Conservation (phyloP, 257 asterid species). For the Fraxinus quadrangulata region DNA sequence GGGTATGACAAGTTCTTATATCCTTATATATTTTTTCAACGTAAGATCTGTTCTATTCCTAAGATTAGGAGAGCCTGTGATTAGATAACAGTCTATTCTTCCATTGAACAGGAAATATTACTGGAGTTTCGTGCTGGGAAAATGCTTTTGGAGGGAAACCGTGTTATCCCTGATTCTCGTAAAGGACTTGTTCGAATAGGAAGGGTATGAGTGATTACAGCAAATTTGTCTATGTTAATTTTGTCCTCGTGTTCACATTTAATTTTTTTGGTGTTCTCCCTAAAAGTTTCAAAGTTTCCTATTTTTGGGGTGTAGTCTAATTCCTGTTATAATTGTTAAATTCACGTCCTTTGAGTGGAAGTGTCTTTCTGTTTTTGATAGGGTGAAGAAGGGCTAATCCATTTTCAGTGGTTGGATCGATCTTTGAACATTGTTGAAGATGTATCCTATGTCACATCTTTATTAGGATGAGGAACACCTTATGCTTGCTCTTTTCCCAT, state of each 20-base stretch:
- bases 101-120: slow-evolving; percentile 56
- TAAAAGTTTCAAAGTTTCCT: slow-evolving; percentile 1
- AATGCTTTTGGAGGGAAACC: slow-evolving; percentile 82
- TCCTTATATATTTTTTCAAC: not conserved
- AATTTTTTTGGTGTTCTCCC: not conserved
- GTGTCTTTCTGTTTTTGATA: slow-evolving; percentile 32
- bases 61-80: not conserved
- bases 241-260: slow-evolving; percentile 10
- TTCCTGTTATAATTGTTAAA: not conserved
- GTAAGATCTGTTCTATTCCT: slow-evolving; percentile 2
- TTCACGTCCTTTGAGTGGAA: slow-evolving; percentile 8
- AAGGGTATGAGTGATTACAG: slow-evolving; percentile 56
- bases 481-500: slow-evolving; percentile 2
- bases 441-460: slow-evolving; percentile 60
- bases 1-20: not conserved
- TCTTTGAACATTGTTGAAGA: slow-evolving; percentile 66
- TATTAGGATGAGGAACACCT: slow-evolving; percentile 7
- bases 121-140: slow-evolving; percentile 96
- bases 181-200: slow-evolving; percentile 91
- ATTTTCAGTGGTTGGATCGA: slow-evolving; percentile 92
- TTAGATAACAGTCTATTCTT: slow-evolving; percentile 16
- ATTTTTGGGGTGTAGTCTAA: slow-evolving; percentile 15
- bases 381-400: slow-evolving; percentile 93
- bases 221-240: slow-evolving; percentile 7
- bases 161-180: slow-evolving; percentile 81